phyloP scores from a whole-genome alignment of 805 yeast species.

The Zygosaccharomyces bisporus region DNA sequence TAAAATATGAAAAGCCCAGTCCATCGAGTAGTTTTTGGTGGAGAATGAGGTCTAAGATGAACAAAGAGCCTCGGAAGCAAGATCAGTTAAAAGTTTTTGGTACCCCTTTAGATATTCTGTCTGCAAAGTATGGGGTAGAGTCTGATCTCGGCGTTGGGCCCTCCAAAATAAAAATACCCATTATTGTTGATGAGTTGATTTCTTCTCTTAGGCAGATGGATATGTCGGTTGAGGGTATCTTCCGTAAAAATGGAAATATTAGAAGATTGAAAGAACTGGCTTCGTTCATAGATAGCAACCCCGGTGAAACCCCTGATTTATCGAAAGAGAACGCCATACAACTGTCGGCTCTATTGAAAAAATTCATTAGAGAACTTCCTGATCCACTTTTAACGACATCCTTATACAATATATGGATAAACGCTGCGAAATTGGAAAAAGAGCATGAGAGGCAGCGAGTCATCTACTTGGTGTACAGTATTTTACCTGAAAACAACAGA shows the following conservation, averaged over 20 bases:
- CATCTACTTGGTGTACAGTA: slow-evolving; percentile 61
- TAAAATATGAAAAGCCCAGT: slow-evolving; percentile 50
- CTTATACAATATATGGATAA: slow-evolving; percentile 75
- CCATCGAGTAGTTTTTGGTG: slow-evolving; percentile 28
- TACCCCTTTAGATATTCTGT: slow-evolving; percentile 62
- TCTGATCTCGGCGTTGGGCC: slow-evolving; percentile 85
- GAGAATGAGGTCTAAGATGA: slow-evolving; percentile 30
- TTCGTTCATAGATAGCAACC: slow-evolving; percentile 67
- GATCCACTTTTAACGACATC: slow-evolving; percentile 79
- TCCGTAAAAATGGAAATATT: slow-evolving; percentile 94
- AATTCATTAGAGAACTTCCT: slow-evolving; percentile 88
- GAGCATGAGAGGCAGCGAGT: slow-evolving; percentile 46
- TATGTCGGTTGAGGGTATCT: slow-evolving; percentile 93
- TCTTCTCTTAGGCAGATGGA: slow-evolving; percentile 83
- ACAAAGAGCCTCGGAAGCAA: slow-evolving; percentile 26
- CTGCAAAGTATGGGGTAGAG: slow-evolving; percentile 71
- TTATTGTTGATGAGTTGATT: slow-evolving; percentile 80
- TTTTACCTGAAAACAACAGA: slow-evolving; percentile 77
- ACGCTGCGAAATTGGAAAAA: slow-evolving; percentile 54
- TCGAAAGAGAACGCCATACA: slow-evolving; percentile 81
- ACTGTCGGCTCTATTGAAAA: slow-evolving; percentile 86
- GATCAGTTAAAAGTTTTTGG: slow-evolving; percentile 62
- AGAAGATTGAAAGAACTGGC: slow-evolving; percentile 70
- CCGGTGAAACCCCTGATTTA: slow-evolving; percentile 67
- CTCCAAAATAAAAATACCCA: slow-evolving; percentile 71